phyloP scores from a whole-genome alignment of 768 basidiomycete species.

The Floccularia luteovirens region DNA sequence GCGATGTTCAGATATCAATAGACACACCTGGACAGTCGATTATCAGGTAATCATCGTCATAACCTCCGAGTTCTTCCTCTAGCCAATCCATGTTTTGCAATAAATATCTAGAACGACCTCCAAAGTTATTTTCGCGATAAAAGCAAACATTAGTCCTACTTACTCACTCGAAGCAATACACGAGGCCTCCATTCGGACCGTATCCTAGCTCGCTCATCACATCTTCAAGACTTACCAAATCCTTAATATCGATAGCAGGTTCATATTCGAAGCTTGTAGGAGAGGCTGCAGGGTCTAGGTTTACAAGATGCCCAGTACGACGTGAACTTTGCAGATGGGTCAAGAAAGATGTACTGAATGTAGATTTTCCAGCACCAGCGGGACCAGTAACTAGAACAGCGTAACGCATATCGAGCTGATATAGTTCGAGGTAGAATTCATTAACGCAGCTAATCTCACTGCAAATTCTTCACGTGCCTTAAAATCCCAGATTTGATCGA shows the following conservation, averaged over 20 bases:
- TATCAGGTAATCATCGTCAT: slow-evolving; percentile 92
- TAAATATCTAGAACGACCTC: slow-evolving; percentile 60
- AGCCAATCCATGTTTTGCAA: slow-evolving; percentile 98
- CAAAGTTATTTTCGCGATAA: background rate
- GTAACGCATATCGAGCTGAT: slow-evolving; percentile 58
- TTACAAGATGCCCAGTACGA: slow-evolving; percentile 87
- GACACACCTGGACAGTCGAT: slow-evolving; percentile 82
- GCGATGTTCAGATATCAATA: background rate
- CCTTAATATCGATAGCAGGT: slow-evolving; percentile 89
- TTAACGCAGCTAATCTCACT: too few relatives aligned
- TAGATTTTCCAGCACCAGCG: slow-evolving; percentile 96
- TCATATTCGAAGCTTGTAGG: slow-evolving; percentile 85
- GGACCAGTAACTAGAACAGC: slow-evolving; percentile 91
- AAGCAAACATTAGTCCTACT: slow-evolving; percentile 20
- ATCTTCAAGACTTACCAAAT: slow-evolving; percentile 88
- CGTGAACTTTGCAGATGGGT: slow-evolving; percentile 82
- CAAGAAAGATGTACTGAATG: slow-evolving; percentile 82
- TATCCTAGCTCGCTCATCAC: slow-evolving; percentile 94
- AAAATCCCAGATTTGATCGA: too few relatives aligned
- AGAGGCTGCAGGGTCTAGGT: slow-evolving; percentile 92
- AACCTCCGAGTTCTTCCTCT: slow-evolving; percentile 91
- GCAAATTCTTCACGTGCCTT: too few relatives aligned
- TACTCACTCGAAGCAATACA: slow-evolving; percentile 99
- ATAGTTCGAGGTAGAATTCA: too few relatives aligned
- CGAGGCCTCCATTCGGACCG: slow-evolving; percentile 94